These are phyloP conservation scores for Pseudogymnoascus sp. DNA, from an alignment of 2,329 filamentous ascomycete species.

Conservation along the genomic window DNA sequence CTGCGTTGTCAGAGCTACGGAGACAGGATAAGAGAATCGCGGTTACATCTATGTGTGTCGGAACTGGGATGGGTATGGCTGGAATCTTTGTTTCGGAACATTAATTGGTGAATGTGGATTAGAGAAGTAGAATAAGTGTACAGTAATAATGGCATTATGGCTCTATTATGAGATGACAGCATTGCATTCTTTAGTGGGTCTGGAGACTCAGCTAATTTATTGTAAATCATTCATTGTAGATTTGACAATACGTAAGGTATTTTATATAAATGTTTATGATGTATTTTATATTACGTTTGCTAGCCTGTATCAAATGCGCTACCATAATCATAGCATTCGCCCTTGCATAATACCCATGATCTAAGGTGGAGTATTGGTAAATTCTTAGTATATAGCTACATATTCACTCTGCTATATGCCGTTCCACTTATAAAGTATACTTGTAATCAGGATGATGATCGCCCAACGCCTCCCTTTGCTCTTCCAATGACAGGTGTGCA, in stretches of 20 bases:
- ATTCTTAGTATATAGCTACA: not conserved
- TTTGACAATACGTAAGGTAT: not conserved
- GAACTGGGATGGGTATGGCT: slow-evolving; percentile 95
- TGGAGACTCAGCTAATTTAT: not conserved
- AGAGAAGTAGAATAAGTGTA: not conserved
- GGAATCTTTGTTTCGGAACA: slow-evolving; percentile 92
- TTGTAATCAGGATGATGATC: slow-evolving; percentile 3
- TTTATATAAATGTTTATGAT: not conserved
- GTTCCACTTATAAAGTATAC: not conserved
- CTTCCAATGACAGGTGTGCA: not conserved
- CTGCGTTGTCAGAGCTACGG: slow-evolving; percentile 79
- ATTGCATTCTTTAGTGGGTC: not conserved
- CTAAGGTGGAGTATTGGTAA: not conserved
- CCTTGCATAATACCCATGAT: not conserved
- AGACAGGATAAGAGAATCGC: slow-evolving; percentile 76
- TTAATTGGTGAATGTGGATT: slow-evolving; percentile 9
- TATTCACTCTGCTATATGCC: not conserved
- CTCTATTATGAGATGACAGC: not conserved
- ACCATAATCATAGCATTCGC: not conserved
- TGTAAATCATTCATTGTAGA: not conserved
- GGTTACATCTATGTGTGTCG: slow-evolving; percentile 90
- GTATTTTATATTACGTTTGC: not conserved
- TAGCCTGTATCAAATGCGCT: not conserved
- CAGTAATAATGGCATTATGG: not conserved
- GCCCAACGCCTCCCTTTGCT: not conserved